Percentiles rank a stretch among this genome's conserved stretches.
phyloP scores from a whole-genome alignment of 768 basidiomycete species.

The Tricholoma furcatifolium region DNA sequence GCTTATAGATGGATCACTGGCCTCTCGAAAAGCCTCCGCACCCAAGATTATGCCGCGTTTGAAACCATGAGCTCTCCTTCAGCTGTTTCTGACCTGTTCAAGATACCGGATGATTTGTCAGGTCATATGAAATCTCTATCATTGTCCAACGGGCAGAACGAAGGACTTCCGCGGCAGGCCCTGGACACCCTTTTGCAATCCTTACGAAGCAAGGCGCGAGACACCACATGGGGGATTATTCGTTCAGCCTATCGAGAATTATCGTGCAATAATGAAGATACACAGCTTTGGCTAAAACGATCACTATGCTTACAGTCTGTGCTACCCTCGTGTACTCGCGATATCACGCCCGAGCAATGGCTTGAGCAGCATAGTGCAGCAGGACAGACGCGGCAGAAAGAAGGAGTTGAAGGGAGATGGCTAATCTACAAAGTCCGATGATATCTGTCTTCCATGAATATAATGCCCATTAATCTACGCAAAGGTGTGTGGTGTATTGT shows the following conservation, averaged over 20 bases:
- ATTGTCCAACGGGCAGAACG: constrained; percentile 6
- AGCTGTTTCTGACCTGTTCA: constrained; percentile 21
- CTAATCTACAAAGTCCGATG: constrained; percentile 52
- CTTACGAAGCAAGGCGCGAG: constrained; percentile 49
- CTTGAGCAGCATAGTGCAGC: constrained; percentile 36
- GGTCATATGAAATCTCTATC: constrained; percentile 14
- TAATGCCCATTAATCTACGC: constrained; percentile 1
- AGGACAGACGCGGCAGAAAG: constrained; percentile 56
- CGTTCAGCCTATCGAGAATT: constrained; percentile 67
- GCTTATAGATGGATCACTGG: constrained; percentile 50
- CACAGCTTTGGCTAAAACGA: constrained; percentile 45
- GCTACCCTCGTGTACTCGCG: constrained; percentile 21
- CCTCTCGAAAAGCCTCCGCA: constrained; percentile 52
- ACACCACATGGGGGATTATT: constrained; percentile 57
- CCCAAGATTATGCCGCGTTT: constrained; percentile 53
- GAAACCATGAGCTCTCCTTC: constrained; percentile 39
- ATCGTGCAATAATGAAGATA: constrained; percentile 37
- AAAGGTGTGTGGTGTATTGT: constrained; percentile 2
- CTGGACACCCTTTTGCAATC: constrained; percentile 42
- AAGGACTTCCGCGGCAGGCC: constrained; percentile 35
- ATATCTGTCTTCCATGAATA: background rate
- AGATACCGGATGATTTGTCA: constrained; percentile 5
- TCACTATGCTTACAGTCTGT: constrained; percentile 45
- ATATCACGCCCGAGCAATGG: constrained; percentile 50
- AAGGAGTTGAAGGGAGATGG: constrained; percentile 59